These are phyloP conservation scores for Colletotrichum eremochloae DNA, from an alignment of 2,329 filamentous ascomycete species.

Conservation along the genomic window DNA sequence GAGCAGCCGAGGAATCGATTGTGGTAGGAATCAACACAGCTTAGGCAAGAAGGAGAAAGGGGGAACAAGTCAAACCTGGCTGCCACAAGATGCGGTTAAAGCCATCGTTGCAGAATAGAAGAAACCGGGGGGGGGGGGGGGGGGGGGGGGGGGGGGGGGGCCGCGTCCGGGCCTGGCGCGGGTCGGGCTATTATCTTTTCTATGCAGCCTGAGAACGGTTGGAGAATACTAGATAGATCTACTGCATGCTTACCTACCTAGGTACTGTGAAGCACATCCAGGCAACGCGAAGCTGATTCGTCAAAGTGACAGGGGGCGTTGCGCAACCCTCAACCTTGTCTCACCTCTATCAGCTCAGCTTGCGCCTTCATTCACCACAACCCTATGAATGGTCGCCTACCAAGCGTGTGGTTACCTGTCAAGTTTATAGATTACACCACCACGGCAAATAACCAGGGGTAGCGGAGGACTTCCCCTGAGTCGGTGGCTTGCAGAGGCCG, in stretches of 20 bases:
- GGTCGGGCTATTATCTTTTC: not conserved
- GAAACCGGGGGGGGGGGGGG: not conserved
- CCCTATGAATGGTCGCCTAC: no score
- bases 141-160: not conserved
- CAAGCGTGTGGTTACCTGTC: no score
- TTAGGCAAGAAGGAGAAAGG: not conserved
- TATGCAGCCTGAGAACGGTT: not conserved
- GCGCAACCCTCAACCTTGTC: not conserved
- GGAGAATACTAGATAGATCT: not conserved
- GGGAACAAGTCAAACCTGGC: not conserved
- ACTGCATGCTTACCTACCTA: no score
- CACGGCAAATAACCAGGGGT: no score
- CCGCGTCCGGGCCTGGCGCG: no score
- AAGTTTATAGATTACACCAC: no score
- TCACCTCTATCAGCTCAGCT: not conserved
- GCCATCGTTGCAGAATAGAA: not conserved
- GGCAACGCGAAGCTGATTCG: conserved; percentile 22
- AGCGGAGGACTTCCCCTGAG: not conserved
- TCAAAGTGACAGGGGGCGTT: conserved; percentile 9
- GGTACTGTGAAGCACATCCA: not conserved
- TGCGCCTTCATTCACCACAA: no score
- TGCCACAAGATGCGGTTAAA: conserved; percentile 3
- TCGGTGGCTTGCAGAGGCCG: not conserved
- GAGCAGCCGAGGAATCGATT: no score
- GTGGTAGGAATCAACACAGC: not conserved